A percentile compares a stretch with the other conserved stretches of the same genome.
Evolutionary conservation across 805 yeast genomes (phyloP).

Genomic region (Candida xyloterini): DNA sequence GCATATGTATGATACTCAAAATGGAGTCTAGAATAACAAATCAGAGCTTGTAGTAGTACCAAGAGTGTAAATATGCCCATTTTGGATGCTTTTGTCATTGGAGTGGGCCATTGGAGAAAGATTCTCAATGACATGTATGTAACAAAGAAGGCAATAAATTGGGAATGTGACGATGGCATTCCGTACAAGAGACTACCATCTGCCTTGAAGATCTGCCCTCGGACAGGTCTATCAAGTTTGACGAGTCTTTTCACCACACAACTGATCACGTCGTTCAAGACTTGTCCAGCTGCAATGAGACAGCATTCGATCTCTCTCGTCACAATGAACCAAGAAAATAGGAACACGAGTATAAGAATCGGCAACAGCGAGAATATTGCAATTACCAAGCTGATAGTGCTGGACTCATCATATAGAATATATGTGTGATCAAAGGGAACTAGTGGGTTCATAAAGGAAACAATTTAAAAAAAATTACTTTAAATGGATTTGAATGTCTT

Average conservation of each 20-base stretch:
- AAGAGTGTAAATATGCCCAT: conserved; percentile 31
- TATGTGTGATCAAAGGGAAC: conserved; percentile 84
- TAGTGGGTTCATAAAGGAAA: conserved; percentile 10
- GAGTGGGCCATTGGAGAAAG: conserved; percentile 40
- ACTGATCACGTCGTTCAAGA: conserved; percentile 70
- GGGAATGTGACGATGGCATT: conserved; percentile 97
- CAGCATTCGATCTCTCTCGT: conserved; percentile 86
- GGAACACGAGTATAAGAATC: conserved; percentile 69
- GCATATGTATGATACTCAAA: conserved; percentile 68
- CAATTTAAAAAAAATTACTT: neutral
- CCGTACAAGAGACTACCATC: conserved; percentile 59
- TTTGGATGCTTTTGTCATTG: conserved; percentile 30
- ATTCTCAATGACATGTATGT: conserved; percentile 49
- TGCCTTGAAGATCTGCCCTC: conserved; percentile 36
- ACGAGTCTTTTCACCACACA: conserved; percentile 60
- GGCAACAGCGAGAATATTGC: conserved; percentile 83
- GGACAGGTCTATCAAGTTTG: conserved; percentile 69
- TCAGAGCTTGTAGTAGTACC: conserved; percentile 35
- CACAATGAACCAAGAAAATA: conserved; percentile 77
- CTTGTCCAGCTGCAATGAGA: conserved; percentile 81
- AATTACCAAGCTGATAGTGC: conserved; percentile 51
- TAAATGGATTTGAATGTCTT: conserved; percentile 2
- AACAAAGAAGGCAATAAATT: conserved; percentile 87
- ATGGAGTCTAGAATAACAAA: conserved; percentile 71
- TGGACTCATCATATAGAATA: conserved; percentile 71